Base-by-base conservation (phyloP, 2,329 filamentous ascomycete species). In the Metarhizium anisopliae region DNA sequence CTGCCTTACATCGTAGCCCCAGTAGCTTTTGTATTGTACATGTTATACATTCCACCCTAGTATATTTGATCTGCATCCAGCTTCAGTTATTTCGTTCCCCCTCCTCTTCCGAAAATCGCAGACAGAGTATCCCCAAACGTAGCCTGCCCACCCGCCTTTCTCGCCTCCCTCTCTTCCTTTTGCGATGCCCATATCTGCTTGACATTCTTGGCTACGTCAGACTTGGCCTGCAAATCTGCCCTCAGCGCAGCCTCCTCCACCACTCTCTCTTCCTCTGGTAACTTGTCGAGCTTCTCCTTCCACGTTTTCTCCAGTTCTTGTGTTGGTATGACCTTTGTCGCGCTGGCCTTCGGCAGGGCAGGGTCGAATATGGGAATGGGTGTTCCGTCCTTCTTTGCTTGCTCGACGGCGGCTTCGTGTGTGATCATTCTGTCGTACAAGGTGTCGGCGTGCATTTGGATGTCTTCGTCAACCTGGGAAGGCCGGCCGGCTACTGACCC, bases 361-460 rank as follows among this genome's bases (percentile, higher is more conserved):
- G 83, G 77, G 50, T 82, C 74, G 64, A 89, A 85, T 20, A 75
- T 72, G 0, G 87, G 86, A 50, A 77, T 67, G 0, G 80, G 77
- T n/a, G 70, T 71, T 32, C 83, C 83, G 60, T 81, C 79, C 54
- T 78, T 76, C 69, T 84, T 84, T 40, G 87, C 88, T 64, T 84
- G 79, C 60, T 87, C 83, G n/a, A 89, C 83, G 59, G 80, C 81
- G 20, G 77, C 77, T 71, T 99, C 93, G 68, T 95, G 90, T 59
- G 83, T 80, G 42, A 95, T 72, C 85, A 97, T 90, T 63, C 87
- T 84, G 65, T 93, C 88, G 71, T 91, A 99, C 45, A 99, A 78
- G 60, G 83, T 83, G 74, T 99, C 94, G 57, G 93, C 93, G 70
- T 96, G 92, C 86, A 97, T 90, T 72, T 97, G 94, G 59, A 99